Evolutionary conservation across 257 asterid genomes (phyloP).

Genomic region (Ligustrum vulgare): DNA sequence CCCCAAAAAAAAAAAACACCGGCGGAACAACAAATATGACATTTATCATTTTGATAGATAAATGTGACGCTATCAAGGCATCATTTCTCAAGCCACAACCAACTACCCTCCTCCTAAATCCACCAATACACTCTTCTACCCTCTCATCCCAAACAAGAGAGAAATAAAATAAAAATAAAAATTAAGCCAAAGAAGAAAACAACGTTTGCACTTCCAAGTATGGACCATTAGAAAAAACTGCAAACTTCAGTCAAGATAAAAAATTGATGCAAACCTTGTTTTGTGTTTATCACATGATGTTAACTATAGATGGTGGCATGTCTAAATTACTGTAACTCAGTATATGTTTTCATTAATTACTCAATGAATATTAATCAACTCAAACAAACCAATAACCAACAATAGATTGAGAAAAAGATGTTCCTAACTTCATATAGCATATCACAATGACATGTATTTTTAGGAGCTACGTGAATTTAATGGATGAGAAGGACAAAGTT

Average conservation of each 20-base stretch:
- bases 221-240: background rate
- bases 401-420: background rate
- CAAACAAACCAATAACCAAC: background rate
- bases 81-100: background rate
- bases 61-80: background rate
- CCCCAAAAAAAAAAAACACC: too few relatives aligned
- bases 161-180: background rate
- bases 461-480: slow-evolving; percentile 13
- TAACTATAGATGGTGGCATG: background rate
- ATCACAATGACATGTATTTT: slow-evolving; percentile 2
- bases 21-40: background rate
- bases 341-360: background rate
- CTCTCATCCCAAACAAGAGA: background rate
- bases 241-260: background rate
- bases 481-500: slow-evolving; percentile 11
- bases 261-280: background rate
- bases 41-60: background rate
- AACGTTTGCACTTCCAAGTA: background rate
- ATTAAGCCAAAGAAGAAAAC: background rate
- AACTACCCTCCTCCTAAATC: background rate
- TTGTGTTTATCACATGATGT: background rate
- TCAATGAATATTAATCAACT: background rate
- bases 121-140: background rate
- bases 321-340: background rate
- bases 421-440: background rate